Conservation (phyloP, 192 early-diverging fungal species). For the Funneliformis mosseae region DNA sequence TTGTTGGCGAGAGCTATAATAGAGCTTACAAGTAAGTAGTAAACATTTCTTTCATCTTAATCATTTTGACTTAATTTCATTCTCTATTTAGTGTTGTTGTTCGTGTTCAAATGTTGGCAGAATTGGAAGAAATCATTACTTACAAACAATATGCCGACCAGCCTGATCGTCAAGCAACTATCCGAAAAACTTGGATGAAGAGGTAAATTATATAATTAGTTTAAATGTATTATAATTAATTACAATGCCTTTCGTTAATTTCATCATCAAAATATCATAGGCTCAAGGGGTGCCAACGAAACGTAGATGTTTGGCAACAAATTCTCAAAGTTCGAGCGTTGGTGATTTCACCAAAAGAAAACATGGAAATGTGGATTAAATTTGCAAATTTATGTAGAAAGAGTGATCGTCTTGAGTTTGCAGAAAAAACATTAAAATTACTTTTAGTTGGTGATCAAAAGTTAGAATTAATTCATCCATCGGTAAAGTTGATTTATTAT, state of each 20-base stretch:
- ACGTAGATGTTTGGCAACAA: conserved; percentile 95
- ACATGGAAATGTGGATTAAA: conserved; percentile 96
- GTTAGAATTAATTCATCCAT: conserved; percentile 35
- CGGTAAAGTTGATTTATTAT: conserved; percentile 15
- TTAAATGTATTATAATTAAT: not conserved
- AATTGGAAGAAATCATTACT: conserved; percentile 93
- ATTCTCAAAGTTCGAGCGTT: conserved; percentile 86
- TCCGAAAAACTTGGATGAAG: conserved; percentile 87
- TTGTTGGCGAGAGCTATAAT: conserved; percentile 92
- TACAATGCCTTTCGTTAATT: no score
- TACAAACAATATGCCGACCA: conserved; percentile 87
- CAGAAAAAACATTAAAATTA: conserved; percentile 76
- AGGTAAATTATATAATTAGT: conserved; percentile 4
- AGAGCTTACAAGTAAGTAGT: conserved; percentile 75
- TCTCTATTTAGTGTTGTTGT: conserved; percentile 59
- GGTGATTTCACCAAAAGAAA: conserved; percentile 87
- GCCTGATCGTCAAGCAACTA: conserved; percentile 68
- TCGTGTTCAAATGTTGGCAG: conserved; percentile 95
- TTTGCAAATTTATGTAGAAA: conserved; percentile 95
- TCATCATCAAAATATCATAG: conserved; percentile 44
- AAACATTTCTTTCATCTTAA: not conserved
- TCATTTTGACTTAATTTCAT: not conserved
- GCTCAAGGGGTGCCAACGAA: conserved; percentile 84
- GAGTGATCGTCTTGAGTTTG: conserved; percentile 75
- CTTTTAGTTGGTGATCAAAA: conserved; percentile 67